Conservation (phyloP, 768 basidiomycete species). For the Leccinum longicurvipes region DNA sequence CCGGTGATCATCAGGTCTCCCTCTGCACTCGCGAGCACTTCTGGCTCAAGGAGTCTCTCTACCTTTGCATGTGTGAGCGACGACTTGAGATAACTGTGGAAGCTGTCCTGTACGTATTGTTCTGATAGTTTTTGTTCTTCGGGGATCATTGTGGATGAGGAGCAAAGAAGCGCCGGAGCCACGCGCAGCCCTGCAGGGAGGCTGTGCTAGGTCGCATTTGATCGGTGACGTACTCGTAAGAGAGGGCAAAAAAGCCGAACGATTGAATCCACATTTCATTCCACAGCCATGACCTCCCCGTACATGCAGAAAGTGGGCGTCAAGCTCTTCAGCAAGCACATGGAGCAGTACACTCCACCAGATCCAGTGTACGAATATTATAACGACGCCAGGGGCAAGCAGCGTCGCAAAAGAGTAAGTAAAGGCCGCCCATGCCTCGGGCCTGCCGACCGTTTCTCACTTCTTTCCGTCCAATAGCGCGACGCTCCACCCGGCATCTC, state of each 20-base stretch:
- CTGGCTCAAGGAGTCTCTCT: constrained; percentile 69
- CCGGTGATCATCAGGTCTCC: constrained; percentile 86
- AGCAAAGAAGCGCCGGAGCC: not conserved
- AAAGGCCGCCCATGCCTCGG: constrained; percentile 3
- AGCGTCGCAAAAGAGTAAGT: constrained; percentile 36
- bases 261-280: not conserved
- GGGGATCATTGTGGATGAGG: constrained; percentile 14
- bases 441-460: constrained; percentile 12
- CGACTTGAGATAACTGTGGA: constrained; percentile 79
- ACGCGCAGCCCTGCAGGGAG: not conserved
- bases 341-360: constrained; percentile 62
- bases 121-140: constrained; percentile 50
- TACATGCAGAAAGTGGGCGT: constrained; percentile 46
- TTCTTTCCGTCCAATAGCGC: constrained; percentile 44
- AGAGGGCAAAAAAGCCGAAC: not conserved
- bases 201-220: not conserved
- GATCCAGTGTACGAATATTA: constrained; percentile 68
- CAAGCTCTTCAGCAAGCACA: constrained; percentile 59
- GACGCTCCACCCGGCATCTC: constrained; percentile 74
- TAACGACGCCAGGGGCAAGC: constrained; percentile 27
- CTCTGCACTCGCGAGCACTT: constrained; percentile 73
- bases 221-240: constrained; percentile 13
- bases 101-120: constrained; percentile 67
- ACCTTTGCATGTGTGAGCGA: constrained; percentile 75
- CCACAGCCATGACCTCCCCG: constrained; percentile 15